These are phyloP conservation scores for Atalantia buxifolia DNA, from an alignment of 345 rosid genomes.

Conservation along the genomic window DNA sequence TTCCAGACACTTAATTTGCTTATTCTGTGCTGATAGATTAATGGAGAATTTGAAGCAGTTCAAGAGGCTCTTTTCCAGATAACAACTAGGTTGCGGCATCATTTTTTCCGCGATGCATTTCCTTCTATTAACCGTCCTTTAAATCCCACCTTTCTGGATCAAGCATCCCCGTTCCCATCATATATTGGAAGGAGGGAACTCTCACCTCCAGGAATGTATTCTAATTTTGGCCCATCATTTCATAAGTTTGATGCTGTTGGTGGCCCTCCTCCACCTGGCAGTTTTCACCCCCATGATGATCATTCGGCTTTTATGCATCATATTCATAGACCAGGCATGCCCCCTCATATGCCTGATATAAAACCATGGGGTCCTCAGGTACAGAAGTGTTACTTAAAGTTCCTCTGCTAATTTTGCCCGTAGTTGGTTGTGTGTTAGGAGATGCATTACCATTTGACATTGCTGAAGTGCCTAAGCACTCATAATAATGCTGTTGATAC, in stretches of 20 bases:
- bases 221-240: slow-evolving; percentile 45
- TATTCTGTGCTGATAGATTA: slow-evolving; percentile 36
- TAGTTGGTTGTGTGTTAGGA: neutral
- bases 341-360: slow-evolving; percentile 51
- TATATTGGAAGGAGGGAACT: slow-evolving; percentile 60
- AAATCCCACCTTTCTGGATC: slow-evolving; percentile 52
- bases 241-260: slow-evolving; percentile 51
- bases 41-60: slow-evolving; percentile 63
- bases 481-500: neutral
- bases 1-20: neutral
- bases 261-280: slow-evolving; percentile 52
- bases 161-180: slow-evolving; percentile 49
- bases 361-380: slow-evolving; percentile 79
- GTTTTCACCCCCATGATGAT: slow-evolving; percentile 52
- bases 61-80: slow-evolving; percentile 70
- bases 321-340: slow-evolving; percentile 44
- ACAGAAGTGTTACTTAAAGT: slow-evolving; percentile 1
- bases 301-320: slow-evolving; percentile 47
- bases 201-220: slow-evolving; percentile 51
- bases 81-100: slow-evolving; percentile 60
- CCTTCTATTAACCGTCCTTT: slow-evolving; percentile 47
- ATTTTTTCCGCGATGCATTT: slow-evolving; percentile 54
- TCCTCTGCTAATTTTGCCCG: neutral
- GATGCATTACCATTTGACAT: neutral
- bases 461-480: neutral